Conservation (phyloP, 176 grass and related monocot species). For the Aegilops tauschii region DNA sequence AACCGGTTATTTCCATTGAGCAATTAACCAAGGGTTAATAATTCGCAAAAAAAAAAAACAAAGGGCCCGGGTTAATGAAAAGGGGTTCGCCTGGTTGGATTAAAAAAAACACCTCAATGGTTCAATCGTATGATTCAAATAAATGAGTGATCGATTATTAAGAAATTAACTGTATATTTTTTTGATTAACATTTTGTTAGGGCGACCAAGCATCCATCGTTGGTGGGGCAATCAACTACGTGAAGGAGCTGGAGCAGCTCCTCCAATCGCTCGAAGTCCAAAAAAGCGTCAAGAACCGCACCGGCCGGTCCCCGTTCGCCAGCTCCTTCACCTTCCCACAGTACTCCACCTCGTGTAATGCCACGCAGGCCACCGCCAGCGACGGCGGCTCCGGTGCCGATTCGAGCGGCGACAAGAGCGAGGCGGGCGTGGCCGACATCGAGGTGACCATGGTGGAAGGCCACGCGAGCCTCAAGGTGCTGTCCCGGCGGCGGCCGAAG, state of each 20-base stretch:
- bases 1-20: not conserved
- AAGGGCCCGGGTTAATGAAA: too few relatives aligned
- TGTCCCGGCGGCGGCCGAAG: conserved; percentile 53
- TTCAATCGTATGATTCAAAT: not conserved
- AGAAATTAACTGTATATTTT: not conserved
- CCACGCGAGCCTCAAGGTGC: conserved; percentile 86
- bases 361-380: not conserved
- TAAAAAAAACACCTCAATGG: not conserved
- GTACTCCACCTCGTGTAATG: conserved; percentile 36
- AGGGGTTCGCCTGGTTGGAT: not conserved
- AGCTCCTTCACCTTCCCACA: conserved; percentile 88
- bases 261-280: conserved; percentile 76
- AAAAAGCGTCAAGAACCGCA: conserved; percentile 46
- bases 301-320: conserved; percentile 45
- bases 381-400: not conserved
- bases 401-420: not conserved
- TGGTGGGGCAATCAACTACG: conserved; percentile 90
- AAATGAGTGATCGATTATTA: not conserved
- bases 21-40: not conserved
- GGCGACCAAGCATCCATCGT: conserved; percentile 97
- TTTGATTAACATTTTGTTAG: not conserved
- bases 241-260: conserved; percentile 85
- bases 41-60: too few relatives aligned
- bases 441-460: conserved; percentile 99
- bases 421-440: conserved; percentile 55